These are phyloP conservation scores for Trametes maxima DNA, from an alignment of 768 basidiomycete species.

Conservation along the genomic window DNA sequence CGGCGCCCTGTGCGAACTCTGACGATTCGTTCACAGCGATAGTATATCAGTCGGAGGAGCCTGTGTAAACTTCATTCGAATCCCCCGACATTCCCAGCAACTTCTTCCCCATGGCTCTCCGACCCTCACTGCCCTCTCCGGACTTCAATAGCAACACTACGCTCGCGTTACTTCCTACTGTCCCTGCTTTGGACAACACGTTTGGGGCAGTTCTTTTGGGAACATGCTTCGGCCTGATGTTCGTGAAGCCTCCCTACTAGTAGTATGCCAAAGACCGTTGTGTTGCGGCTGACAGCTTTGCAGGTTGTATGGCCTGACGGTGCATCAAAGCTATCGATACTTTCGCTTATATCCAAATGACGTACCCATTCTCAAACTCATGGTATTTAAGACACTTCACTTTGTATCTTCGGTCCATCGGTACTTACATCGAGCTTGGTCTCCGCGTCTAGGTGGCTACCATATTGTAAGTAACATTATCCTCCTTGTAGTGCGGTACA, in stretches of 20 bases:
- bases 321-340: constrained; percentile 9
- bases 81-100: too few relatives aligned
- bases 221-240: neutral
- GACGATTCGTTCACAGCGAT: too few relatives aligned
- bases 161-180: neutral
- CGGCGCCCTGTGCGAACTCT: too few relatives aligned
- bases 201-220: constrained; percentile 2
- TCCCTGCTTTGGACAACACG: neutral
- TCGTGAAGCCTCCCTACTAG: neutral
- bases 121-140: neutral
- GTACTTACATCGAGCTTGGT: too few relatives aligned
- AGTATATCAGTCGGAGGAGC: too few relatives aligned
- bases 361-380: neutral
- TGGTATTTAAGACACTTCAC: neutral
- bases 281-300: neutral
- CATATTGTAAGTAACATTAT: neutral
- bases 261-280: neutral
- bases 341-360: constrained; percentile 12
- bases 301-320: constrained; percentile 8
- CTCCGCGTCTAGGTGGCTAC: neutral
- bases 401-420: neutral
- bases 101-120: neutral
- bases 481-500: neutral
- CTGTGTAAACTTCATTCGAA: too few relatives aligned
- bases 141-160: neutral